phyloP scores from a whole-genome alignment of 1,284 basidiomycete genomes.

The Tylopilus sp. region DNA sequence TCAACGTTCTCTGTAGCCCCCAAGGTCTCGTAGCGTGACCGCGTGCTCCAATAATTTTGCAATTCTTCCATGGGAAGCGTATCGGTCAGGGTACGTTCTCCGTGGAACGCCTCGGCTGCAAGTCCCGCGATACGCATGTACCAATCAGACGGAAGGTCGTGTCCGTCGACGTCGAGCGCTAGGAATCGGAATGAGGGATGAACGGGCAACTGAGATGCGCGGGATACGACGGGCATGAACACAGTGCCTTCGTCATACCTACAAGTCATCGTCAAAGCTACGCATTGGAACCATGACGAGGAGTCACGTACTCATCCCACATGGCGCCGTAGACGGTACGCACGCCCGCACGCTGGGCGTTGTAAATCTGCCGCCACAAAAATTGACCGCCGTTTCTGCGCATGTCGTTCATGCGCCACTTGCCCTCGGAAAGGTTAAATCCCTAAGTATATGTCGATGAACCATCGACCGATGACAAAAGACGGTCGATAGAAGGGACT shows the following conservation, averaged over 20 bases:
- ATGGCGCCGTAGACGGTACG: conserved; percentile 72
- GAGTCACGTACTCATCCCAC: conserved; percentile 70
- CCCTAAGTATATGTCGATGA: conserved; percentile 39
- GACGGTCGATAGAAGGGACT: conserved; percentile 26
- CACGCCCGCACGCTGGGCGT: conserved; percentile 56
- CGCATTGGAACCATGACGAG: neutral
- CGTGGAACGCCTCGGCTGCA: conserved; percentile 60
- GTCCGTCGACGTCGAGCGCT: conserved; percentile 66
- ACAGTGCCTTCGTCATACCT: conserved; percentile 79
- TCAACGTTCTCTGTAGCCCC: conserved; percentile 1
- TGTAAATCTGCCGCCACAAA: conserved; percentile 69
- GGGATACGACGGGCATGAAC: conserved; percentile 61
- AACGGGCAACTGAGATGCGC: conserved; percentile 53
- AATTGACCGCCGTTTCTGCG: conserved; percentile 65
- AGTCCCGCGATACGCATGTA: conserved; percentile 75
- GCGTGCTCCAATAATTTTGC: conserved; percentile 64
- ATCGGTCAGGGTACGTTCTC: conserved; percentile 54
- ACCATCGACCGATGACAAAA: neutral
- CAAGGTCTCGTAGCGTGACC: conserved; percentile 43
- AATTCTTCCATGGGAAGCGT: conserved; percentile 66
- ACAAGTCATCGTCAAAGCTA: conserved; percentile 4
- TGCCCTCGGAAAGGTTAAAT: conserved; percentile 59
- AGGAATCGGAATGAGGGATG: conserved; percentile 55
- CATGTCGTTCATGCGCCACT: conserved; percentile 63
- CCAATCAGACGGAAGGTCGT: conserved; percentile 71